These are phyloP conservation scores for Globisporangium spinosum DNA, from an alignment of 352 stramenopile species.

Conservation along the genomic window DNA sequence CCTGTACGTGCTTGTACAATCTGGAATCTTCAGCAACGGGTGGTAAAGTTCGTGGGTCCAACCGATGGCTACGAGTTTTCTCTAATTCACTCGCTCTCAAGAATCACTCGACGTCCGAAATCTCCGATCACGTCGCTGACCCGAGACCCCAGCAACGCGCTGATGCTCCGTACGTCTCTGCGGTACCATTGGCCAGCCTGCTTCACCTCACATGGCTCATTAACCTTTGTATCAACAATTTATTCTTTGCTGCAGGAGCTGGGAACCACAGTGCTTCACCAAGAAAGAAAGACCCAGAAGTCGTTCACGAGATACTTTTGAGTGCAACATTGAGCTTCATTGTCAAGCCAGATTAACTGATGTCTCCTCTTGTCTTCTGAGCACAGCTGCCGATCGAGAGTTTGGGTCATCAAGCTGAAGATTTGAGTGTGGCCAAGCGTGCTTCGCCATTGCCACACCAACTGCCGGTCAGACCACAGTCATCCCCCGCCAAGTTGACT, in stretches of 20 bases:
- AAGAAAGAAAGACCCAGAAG: not conserved
- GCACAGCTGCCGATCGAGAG: not conserved
- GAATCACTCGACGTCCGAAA: constrained; percentile 3
- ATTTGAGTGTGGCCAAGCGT: not conserved
- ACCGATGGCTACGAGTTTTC: constrained; percentile 30
- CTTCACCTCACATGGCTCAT: not conserved
- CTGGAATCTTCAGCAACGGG: constrained; percentile 30
- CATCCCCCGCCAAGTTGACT: constrained; percentile 31
- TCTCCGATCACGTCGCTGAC: constrained; percentile 13
- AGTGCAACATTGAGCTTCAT: not conserved
- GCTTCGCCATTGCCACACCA: not conserved
- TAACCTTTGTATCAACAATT: not conserved
- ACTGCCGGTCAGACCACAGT: constrained; percentile 41
- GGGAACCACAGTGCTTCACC: constrained; percentile 11
- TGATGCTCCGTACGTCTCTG: constrained; percentile 4
- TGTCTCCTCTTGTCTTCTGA: not conserved
- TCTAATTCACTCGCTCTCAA: constrained; percentile 34
- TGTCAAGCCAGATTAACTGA: too few relatives aligned
- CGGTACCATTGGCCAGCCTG: not conserved
- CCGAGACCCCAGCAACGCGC: constrained; percentile 7
- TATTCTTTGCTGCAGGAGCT: not conserved
- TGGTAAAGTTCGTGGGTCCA: constrained; percentile 37
- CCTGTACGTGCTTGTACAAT: not conserved
- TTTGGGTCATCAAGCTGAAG: not conserved
- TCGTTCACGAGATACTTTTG: not conserved